Percentiles rank a stretch among this genome's conserved stretches.
These are phyloP conservation scores for Termitomyces sp. DNA, from an alignment of 768 basidiomycete genomes.

Conservation along the genomic window DNA sequence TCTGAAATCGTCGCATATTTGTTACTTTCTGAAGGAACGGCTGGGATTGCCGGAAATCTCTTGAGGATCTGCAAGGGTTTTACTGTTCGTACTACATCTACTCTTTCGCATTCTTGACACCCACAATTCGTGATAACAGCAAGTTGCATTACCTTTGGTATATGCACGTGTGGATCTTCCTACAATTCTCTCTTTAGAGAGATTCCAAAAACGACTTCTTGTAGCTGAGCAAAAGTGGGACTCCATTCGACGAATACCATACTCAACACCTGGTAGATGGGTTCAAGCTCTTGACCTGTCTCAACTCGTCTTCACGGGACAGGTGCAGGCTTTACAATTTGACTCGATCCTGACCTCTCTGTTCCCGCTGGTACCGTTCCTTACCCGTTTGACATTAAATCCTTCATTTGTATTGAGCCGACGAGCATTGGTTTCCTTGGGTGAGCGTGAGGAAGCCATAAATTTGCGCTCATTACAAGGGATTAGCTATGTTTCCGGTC, in stretches of 20 bases:
- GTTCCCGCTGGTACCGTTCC: constrained; percentile 67
- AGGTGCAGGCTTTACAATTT: constrained; percentile 46
- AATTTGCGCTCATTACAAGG: constrained; percentile 54
- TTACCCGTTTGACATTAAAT: constrained; percentile 50
- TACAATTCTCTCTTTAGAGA: constrained; percentile 42
- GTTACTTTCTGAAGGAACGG: constrained; percentile 20
- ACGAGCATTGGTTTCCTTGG: constrained; percentile 50
- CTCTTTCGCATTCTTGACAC: not conserved
- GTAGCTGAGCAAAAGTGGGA: constrained; percentile 80
- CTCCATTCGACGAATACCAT: constrained; percentile 81
- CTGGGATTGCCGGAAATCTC: constrained; percentile 30
- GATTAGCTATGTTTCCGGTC: constrained; percentile 43
- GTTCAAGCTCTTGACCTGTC: constrained; percentile 75
- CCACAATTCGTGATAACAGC: constrained; percentile 35
- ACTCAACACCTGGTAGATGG: constrained; percentile 87
- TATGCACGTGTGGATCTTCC: constrained; percentile 52
- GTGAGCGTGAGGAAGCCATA: constrained; percentile 44
- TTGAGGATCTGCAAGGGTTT: constrained; percentile 44
- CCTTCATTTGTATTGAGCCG: constrained; percentile 59
- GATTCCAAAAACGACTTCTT: constrained; percentile 56
- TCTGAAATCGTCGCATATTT: constrained; percentile 49
- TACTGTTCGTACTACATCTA: constrained; percentile 27
- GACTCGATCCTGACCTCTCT: constrained; percentile 64
- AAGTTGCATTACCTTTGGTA: constrained; percentile 61
- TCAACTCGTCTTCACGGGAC: constrained; percentile 37